phyloP scores from a whole-genome alignment of 2,329 filamentous ascomycete genomes.

The Exutisphaerella laricina region DNA sequence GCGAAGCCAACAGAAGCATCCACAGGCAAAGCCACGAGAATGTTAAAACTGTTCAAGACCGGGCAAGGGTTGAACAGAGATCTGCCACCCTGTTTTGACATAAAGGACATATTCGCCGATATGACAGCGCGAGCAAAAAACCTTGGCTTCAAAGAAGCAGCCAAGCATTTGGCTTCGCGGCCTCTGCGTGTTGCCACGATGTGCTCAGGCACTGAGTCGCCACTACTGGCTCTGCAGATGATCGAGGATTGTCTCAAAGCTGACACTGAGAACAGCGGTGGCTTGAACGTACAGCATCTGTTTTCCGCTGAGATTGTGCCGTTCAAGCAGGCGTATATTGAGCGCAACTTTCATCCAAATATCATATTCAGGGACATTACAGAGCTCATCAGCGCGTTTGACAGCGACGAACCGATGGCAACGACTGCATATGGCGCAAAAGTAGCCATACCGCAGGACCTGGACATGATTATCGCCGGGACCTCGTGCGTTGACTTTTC shows the following conservation, averaged over 20 bases:
- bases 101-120: slow-evolving; percentile 47
- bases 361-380: slow-evolving; percentile 44
- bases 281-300: slow-evolving; percentile 33
- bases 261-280: too few relatives aligned
- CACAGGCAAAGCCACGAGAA: background rate
- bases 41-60: slow-evolving; percentile 1
- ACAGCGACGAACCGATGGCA: slow-evolving; percentile 21
- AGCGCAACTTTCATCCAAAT: slow-evolving; percentile 40
- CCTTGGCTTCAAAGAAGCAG: slow-evolving; percentile 33
- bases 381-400: slow-evolving; percentile 32
- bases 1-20: background rate
- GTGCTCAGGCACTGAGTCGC: slow-evolving; percentile 74
- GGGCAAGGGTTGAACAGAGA: slow-evolving; percentile 24
- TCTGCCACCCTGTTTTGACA: slow-evolving; percentile 44
- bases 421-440: slow-evolving; percentile 63
- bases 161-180: slow-evolving; percentile 32
- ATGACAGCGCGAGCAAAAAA: slow-evolving; percentile 39
- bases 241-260: slow-evolving; percentile 41
- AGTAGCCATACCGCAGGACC: slow-evolving; percentile 49
- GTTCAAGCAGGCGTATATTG: slow-evolving; percentile 45
- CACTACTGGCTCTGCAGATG: slow-evolving; percentile 59
- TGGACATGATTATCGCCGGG: slow-evolving; percentile 65
- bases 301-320: slow-evolving; percentile 46
- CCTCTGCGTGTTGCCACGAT: slow-evolving; percentile 60
- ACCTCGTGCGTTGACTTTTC: slow-evolving; percentile 76